These are phyloP conservation scores for Heteromeles arbutifolia DNA, from an alignment of 306 rosid species.

Conservation along the genomic window DNA sequence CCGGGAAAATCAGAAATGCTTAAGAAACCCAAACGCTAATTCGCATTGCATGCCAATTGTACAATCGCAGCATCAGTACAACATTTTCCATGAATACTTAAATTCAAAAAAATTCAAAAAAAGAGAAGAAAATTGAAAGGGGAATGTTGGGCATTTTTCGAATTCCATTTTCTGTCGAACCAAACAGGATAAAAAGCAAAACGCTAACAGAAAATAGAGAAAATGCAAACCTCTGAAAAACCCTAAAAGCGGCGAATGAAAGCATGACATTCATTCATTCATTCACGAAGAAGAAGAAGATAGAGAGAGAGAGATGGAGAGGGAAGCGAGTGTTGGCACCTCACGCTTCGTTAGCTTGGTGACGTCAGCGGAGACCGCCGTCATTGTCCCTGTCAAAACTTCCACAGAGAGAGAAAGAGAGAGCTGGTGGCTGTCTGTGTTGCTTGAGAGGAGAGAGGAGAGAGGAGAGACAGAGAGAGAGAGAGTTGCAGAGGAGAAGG, in stretches of 20 bases:
- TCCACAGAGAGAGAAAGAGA: background rate
- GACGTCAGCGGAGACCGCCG: conserved; percentile 18
- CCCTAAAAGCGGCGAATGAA: background rate
- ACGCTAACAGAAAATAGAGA: background rate
- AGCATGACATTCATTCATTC: background rate
- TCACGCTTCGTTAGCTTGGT: conserved; percentile 12
- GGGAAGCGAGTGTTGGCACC: conserved; percentile 7
- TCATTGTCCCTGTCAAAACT: conserved; percentile 12
- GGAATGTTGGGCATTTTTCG: background rate
- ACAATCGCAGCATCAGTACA: background rate
- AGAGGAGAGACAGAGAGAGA: background rate
- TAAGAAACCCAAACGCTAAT: background rate
- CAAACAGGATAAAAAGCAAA: background rate
- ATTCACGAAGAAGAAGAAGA: background rate
- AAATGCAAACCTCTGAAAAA: background rate
- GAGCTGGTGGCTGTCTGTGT: background rate
- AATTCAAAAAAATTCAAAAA: background rate
- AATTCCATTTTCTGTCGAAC: background rate
- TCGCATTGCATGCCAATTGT: background rate
- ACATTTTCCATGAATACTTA: background rate
- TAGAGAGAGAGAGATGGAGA: background rate
- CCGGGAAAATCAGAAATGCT: background rate
- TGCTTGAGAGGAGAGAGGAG: conserved; percentile 6
- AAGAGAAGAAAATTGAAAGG: background rate
- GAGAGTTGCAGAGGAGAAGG: background rate